Percentiles rank a stretch among this genome's conserved stretches.
Evolutionary conservation across 805 yeast species (phyloP).

Genomic region (Suhomyces prunicola): DNA sequence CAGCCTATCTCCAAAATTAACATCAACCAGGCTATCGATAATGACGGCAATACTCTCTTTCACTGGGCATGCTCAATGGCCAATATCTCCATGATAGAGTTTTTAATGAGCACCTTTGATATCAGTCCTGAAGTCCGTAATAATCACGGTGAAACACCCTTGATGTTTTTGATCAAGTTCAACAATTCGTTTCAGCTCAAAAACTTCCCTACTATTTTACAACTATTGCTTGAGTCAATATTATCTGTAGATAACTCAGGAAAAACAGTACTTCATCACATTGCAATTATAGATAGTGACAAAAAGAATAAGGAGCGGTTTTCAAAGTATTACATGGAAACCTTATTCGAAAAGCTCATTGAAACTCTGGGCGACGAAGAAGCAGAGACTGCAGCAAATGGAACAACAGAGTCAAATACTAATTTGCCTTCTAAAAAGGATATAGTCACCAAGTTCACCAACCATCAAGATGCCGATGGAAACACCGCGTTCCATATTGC

Average conservation of each 20-base stretch:
- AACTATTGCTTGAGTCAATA: slow-evolving; percentile 35
- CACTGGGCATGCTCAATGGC: slow-evolving; percentile 97
- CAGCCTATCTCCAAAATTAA: slow-evolving; percentile 50
- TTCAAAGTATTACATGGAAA: slow-evolving; percentile 39
- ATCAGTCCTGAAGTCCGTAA: slow-evolving; percentile 72
- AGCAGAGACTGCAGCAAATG: slow-evolving; percentile 1
- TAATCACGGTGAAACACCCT: slow-evolving; percentile 81
- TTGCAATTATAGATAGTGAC: slow-evolving; percentile 28
- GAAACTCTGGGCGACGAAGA: slow-evolving; percentile 25
- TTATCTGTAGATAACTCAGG: slow-evolving; percentile 37
- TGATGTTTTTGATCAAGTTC: slow-evolving; percentile 46
- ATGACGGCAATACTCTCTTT: slow-evolving; percentile 86
- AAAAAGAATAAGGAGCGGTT: slow-evolving; percentile 33
- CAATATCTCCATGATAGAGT: slow-evolving; percentile 62
- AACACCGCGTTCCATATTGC: slow-evolving; percentile 94
- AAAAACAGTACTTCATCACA: slow-evolving; percentile 42
- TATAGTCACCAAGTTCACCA: slow-evolving; percentile 52
- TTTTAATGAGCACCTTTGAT: slow-evolving; percentile 57
- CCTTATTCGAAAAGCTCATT: slow-evolving; percentile 31
- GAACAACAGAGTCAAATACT: slow-evolving; percentile 6
- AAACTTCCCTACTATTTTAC: slow-evolving; percentile 36
- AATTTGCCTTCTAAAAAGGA: slow-evolving; percentile 8
- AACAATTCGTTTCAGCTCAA: slow-evolving; percentile 36
- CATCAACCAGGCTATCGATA: slow-evolving; percentile 86
- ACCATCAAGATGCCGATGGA: slow-evolving; percentile 89